These are phyloP conservation scores for Carex cristatella DNA, from an alignment of 176 grass and related monocot genomes.

Conservation along the genomic window DNA sequence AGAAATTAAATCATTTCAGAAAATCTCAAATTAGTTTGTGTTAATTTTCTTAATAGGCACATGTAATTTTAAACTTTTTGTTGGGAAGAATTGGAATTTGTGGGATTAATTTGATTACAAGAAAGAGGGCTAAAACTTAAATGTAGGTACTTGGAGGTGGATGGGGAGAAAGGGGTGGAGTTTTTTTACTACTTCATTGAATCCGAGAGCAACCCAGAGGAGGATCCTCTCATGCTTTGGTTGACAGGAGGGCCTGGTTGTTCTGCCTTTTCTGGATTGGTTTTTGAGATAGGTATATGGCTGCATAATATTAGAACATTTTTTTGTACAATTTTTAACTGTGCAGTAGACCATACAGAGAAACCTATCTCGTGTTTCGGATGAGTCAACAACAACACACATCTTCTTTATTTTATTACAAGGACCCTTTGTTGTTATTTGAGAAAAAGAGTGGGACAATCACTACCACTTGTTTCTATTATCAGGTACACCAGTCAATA, in stretches of 20 bases:
- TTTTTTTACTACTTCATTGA: slow-evolving; percentile 69
- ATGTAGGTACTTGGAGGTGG: slow-evolving; percentile 51
- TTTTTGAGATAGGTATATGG: slow-evolving; percentile 45
- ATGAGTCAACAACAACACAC: background rate
- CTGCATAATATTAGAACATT: too few species aligned
- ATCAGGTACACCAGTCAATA: background rate
- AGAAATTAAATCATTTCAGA: too few species aligned
- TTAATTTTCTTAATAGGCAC: background rate
- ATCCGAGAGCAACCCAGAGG: slow-evolving; percentile 39
- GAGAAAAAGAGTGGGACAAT: background rate
- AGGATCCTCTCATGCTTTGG: slow-evolving; percentile 56
- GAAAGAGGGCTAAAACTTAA: background rate
- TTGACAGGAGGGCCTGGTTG: slow-evolving; percentile 62
- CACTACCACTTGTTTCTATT: background rate
- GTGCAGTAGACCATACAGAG: background rate
- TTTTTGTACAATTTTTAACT: too few species aligned
- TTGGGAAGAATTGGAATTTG: background rate
- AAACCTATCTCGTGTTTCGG: background rate
- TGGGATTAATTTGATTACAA: background rate
- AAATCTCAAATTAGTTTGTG: too few species aligned
- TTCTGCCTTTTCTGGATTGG: slow-evolving; percentile 37
- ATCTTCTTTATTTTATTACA: background rate
- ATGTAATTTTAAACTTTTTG: background rate
- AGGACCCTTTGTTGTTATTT: background rate
- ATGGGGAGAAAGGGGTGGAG: slow-evolving; percentile 28